These are phyloP conservation scores for Globisporangium nunn DNA, from an alignment of 352 stramenopile genomes.

Conservation along the genomic window DNA sequence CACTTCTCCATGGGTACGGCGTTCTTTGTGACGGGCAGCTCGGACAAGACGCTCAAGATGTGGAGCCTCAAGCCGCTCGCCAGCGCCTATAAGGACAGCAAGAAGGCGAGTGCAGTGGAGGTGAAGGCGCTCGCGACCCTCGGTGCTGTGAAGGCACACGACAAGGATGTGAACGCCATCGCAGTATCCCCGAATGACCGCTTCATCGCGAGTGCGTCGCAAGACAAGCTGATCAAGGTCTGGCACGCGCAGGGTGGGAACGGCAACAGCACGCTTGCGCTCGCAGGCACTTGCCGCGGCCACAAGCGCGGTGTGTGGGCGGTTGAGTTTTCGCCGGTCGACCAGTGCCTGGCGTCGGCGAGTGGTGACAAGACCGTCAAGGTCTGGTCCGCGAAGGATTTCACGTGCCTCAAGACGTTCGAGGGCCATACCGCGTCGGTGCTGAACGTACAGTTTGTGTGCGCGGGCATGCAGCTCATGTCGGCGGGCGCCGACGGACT, in stretches of 20 bases:
- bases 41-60: constrained; percentile 97
- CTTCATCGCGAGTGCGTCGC: constrained; percentile 94
- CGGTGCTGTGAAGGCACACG: constrained; percentile 80
- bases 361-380: constrained; percentile 96
- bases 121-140: constrained; percentile 47
- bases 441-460: constrained; percentile 86
- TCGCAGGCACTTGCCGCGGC: constrained; percentile 91
- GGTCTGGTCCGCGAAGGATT: constrained; percentile 95
- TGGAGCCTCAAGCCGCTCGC: constrained; percentile 89
- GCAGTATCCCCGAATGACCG: constrained; percentile 96
- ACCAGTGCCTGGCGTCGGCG: constrained; percentile 93
- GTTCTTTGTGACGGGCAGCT: constrained; percentile 95
- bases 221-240: constrained; percentile 98
- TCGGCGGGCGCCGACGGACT: constrained; percentile 95
- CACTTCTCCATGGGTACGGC: constrained; percentile 72
- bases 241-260: constrained; percentile 81
- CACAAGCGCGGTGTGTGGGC: constrained; percentile 98
- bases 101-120: constrained; percentile 27
- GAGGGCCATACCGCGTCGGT: constrained; percentile 90
- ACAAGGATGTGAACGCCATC: constrained; percentile 97
- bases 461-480: constrained; percentile 90
- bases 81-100: constrained; percentile 30
- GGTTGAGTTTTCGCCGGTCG: constrained; percentile 94
- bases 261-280: constrained; percentile 64
- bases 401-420: constrained; percentile 95